Evolutionary conservation across 306 rosid species (phyloP), one percentile per base, ranked within the genome.

Genomic region (Benincasa hispida): DNA sequence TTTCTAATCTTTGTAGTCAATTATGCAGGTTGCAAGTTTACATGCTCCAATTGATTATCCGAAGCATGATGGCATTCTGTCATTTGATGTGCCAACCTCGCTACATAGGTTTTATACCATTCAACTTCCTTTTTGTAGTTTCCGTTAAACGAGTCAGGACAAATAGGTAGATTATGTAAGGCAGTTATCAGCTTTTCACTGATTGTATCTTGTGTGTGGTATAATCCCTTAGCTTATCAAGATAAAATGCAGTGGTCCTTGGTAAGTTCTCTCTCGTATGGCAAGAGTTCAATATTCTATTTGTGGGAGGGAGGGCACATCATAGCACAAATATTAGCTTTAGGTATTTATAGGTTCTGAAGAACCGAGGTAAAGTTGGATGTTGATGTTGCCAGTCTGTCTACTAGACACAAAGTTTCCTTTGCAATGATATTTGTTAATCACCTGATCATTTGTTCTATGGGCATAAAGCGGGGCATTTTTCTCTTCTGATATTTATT

Each of bases 1-100:
- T 45, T 37, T 9, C 37, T 61, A 12, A 81, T 48, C n/a, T 39
- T 79, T 79, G 50, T 10, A 12, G 50, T 61, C 22, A 56, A 60
- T 39, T 34, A 22, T 74, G 90, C 90, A 90, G 98, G 88, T 79
- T 65, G 93, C 93, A 8, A 54, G 50, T 67, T 77, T 79, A 70
- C 92, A 87, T 79, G 79, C 88, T 84, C 97, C 93, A 28, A 90
- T 94, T 79, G 84, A 87, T 35, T 94, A 94, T 85, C 91, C 96
- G 76, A 91, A 94, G 85, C 92, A 92, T 28, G 98, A 94, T 76
- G 90, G 91, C 47, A 78, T 91, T 83, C 75, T 90, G 55, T 90
- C 98, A 63, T 94, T 94, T 69, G 96, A 94, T 77, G 91, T 91
- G 54, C 88, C 89, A 67, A 90, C 98, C 81, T 94, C 98, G 56